phyloP scores from a whole-genome alignment of 495 filamentous ascomycete species.

The Penicillium subrubescens region DNA sequence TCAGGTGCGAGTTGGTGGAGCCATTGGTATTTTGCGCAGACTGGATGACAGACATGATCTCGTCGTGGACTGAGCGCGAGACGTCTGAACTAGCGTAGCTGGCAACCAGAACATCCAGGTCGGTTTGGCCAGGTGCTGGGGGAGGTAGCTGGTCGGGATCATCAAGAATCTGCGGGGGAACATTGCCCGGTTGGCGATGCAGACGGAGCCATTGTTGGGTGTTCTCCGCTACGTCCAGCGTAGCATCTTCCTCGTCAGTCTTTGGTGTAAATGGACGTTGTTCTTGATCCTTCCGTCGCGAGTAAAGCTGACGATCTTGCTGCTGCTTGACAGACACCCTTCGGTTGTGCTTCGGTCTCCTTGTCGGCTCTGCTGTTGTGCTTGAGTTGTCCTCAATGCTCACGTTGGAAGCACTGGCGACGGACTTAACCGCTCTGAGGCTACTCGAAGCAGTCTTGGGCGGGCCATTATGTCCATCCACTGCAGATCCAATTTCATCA shows the following conservation, averaged over 20 bases:
- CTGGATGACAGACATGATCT: constrained; percentile 69
- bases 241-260: constrained; percentile 68
- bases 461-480: constrained; percentile 44
- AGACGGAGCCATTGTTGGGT: constrained; percentile 69
- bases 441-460: constrained; percentile 81
- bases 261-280: constrained; percentile 56
- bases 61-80: constrained; percentile 73
- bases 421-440: constrained; percentile 85
- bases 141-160: constrained; percentile 78
- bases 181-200: constrained; percentile 62
- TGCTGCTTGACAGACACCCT: constrained; percentile 75
- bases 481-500: constrained; percentile 56
- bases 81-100: constrained; percentile 80
- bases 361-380: constrained; percentile 59
- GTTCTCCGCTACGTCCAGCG: constrained; percentile 64
- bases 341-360: constrained; percentile 66
- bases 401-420: constrained; percentile 75
- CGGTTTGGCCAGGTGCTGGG: constrained; percentile 64
- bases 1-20: constrained; percentile 59
- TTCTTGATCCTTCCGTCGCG: constrained; percentile 69
- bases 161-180: constrained; percentile 65
- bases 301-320: constrained; percentile 90
- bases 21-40: constrained; percentile 70
- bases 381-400: constrained; percentile 60
- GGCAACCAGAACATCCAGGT: constrained; percentile 78